A percentile compares a stretch with the other conserved stretches of the same genome.
Evolutionary conservation across 2,329 filamentous ascomycete species (phyloP).

Genomic region (Exophiala alcalophila): DNA sequence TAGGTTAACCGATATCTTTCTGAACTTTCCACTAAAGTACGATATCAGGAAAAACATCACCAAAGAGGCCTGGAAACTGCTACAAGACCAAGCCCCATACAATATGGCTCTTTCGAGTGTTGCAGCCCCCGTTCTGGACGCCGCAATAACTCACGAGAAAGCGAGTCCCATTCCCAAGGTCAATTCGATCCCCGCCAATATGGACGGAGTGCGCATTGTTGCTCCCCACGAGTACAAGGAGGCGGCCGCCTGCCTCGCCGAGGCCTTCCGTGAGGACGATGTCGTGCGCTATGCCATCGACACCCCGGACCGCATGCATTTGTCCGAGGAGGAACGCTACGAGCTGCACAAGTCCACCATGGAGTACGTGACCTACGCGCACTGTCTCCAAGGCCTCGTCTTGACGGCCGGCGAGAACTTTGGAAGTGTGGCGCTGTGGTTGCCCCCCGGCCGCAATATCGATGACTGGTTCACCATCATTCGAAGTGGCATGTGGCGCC

Average conservation of each 20-base stretch:
- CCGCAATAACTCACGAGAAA: conserved; percentile 27
- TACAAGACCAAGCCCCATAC: conserved; percentile 14
- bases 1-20: conserved; percentile 25
- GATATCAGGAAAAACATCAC: conserved; percentile 1
- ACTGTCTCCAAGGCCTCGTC: conserved; percentile 70
- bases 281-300: conserved; percentile 68
- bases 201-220: conserved; percentile 60
- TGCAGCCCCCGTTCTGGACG: conserved; percentile 28
- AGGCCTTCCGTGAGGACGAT: conserved; percentile 73
- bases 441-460: conserved; percentile 70
- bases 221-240: conserved; percentile 66
- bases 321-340: conserved; percentile 68
- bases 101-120: conserved; percentile 30
- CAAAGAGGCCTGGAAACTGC: conserved; percentile 13
- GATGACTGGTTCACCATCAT: conserved; percentile 70
- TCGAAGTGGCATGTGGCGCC: conserved; percentile 73
- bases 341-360: conserved; percentile 73
- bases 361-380: conserved; percentile 72
- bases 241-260: conserved; percentile 68
- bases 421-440: conserved; percentile 76
- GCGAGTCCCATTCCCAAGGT: conserved; percentile 19
- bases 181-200: conserved; percentile 39
- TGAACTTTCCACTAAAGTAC: conserved; percentile 22
- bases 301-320: conserved; percentile 62
- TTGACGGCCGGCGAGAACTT: conserved; percentile 72